Evolutionary conservation across 2,329 filamentous ascomycete genomes (phyloP), one percentile per base, ranked within the genome.

Genomic region (Eutypa lata): DNA sequence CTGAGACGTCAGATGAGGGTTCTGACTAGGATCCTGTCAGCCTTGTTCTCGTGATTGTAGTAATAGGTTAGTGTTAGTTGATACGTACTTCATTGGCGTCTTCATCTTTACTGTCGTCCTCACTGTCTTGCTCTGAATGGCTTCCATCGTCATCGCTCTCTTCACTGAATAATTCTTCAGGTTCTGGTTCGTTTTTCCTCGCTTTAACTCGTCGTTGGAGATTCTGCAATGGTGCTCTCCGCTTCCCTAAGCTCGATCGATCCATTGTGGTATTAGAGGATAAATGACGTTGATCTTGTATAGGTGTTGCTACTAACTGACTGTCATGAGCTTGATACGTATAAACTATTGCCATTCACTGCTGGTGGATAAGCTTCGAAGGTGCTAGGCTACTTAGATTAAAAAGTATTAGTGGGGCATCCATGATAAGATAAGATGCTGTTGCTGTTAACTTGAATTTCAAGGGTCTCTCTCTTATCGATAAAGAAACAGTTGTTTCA

Each of bases 131-230:
- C 3, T 66, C 68, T 26, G 65, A 68, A 53, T 65, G 65, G 22
- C 69, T 65, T 21, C 70, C 66, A 18, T 70, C 63, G 2, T 58
- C 62, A 8, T 65, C 63, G 35, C 56, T 49, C 19, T 65, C 66
- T 22, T 72, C 71, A 50, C 58, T 67, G 24, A 66, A 61, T 22
- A 62, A 56, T 22, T 70, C 65, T 13, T 74, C 70, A 60, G 71
- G 73, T 49, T 76, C 70, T 28, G 61, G 57, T 24, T 78, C 75
- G 26, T 78, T 73, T 28, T 65, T 72, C 47, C 76, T 68, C 1
- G 73, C 69, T 35, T 73, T 73, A 1, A 79, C 76, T 42, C 75
- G 70, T 52, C 75, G 68, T 54, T 75, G 71, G 2, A 77, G 63
- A 11, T 68, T 70, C 7, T 64, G 40, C 1, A 66, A 63, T 1